phyloP scores from a whole-genome alignment of 129 eudicot genomes.

The Flaveria trinervia region DNA sequence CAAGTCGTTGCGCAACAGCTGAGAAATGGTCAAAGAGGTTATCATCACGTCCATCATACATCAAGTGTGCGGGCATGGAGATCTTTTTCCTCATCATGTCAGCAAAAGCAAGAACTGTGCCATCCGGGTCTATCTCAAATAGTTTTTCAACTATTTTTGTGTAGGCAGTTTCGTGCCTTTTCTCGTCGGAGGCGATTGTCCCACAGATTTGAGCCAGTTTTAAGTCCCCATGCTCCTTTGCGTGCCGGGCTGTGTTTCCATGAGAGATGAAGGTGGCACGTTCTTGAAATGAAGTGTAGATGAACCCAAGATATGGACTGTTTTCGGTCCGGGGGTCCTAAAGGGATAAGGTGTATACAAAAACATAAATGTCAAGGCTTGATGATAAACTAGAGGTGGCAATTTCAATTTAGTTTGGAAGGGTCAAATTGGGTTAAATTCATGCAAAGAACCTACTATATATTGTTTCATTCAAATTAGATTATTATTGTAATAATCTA shows the following conservation, averaged over 20 bases:
- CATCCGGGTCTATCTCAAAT: constrained; percentile 86
- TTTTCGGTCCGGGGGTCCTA: constrained; percentile 92
- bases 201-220: constrained; percentile 91
- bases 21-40: constrained; percentile 82
- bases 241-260: constrained; percentile 90
- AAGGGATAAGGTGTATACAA: neutral
- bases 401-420: neutral
- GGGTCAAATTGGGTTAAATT: neutral
- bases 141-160: constrained; percentile 89
- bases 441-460: neutral
- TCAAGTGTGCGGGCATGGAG: constrained; percentile 92
- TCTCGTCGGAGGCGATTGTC: constrained; percentile 87
- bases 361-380: neutral
- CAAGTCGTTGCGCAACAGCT: constrained; percentile 85
- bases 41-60: constrained; percentile 86
- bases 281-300: constrained; percentile 92
- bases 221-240: constrained; percentile 66
- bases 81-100: constrained; percentile 98
- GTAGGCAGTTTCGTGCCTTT: constrained; percentile 92
- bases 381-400: neutral
- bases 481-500: neutral
- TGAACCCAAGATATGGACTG: constrained; percentile 83
- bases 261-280: constrained; percentile 88
- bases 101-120: constrained; percentile 72
- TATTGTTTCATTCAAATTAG: neutral